These are phyloP conservation scores for Afroboletus lepidellus DNA, from an alignment of 1,284 basidiomycete species.

Conservation along the genomic window DNA sequence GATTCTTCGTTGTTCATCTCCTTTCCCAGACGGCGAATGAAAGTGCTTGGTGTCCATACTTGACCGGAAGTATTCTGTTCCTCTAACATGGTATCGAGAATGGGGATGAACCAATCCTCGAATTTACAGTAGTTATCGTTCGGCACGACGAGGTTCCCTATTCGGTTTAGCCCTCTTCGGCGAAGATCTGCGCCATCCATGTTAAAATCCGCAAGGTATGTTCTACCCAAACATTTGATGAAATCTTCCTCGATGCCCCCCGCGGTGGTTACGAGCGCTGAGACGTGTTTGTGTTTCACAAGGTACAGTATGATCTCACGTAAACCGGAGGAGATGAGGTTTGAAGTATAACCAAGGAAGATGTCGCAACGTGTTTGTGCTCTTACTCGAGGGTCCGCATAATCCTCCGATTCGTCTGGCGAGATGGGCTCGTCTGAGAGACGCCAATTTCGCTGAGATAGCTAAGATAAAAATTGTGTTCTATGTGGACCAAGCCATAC, in stretches of 20 bases:
- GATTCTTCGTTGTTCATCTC: constrained; percentile 97
- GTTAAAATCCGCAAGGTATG: constrained; percentile 92
- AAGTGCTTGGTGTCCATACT: constrained; percentile 92
- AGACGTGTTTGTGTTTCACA: constrained; percentile 90
- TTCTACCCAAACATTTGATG: constrained; percentile 97
- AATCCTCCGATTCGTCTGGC: constrained; percentile 69
- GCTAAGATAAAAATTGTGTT: constrained; percentile 5
- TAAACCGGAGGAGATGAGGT: constrained; percentile 96
- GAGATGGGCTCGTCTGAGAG: constrained; percentile 76
- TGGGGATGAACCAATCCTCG: constrained; percentile 97
- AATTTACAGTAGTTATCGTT: constrained; percentile 99
- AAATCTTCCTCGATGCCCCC: constrained; percentile 99
- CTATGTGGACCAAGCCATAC: constrained; percentile 15
- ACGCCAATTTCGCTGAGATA: constrained; percentile 70
- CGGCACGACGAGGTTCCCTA: constrained; percentile 96
- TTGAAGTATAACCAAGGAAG: constrained; percentile 98
- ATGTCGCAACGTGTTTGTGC: constrained; percentile 76
- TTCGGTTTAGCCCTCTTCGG: constrained; percentile 90
- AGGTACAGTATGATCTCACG: constrained; percentile 93
- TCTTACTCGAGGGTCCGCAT: constrained; percentile 57
- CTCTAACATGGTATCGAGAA: constrained; percentile 86
- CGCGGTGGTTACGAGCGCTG: constrained; percentile 93
- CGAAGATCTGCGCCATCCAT: constrained; percentile 89
- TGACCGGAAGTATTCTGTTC: constrained; percentile 79
- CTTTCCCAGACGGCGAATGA: constrained; percentile 89